Base-by-base conservation (phyloP, 441 rosid species). In the Lepidium campestre region DNA sequence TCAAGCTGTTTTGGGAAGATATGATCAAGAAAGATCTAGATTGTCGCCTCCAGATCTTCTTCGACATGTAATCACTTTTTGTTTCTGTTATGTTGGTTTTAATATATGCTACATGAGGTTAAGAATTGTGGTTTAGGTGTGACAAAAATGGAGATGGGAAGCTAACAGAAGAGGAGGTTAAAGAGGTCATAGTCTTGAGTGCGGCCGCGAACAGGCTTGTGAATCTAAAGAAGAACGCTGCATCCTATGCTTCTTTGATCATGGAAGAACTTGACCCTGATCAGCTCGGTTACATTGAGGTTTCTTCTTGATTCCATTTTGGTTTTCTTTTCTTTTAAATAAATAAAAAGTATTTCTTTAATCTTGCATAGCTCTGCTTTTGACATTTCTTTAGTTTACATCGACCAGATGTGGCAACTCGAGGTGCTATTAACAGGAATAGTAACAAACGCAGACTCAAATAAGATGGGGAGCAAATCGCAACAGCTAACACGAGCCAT, bases 231-330 rank as follows among this genome's bases (percentile, higher is more conserved):
- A 62, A 87, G 56, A 81, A 83, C 10, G 96, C 96, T 1, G 67
- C 68, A 3, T 11, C 78, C 11, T 94, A 91, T 58, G 92, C 99
- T 22, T 58, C 89, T 55, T 72, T 94, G 57, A 94, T 94, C 80
- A 94, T 94, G 99, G 99, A 94, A 77, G 95, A 94, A 77, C 91
- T 94, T 10, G 99, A 94, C 52, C 96, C 97, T 3, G 96, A 91
- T 67, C 86, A 86, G 11, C 73, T 62, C 1, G 99, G 99, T 61
- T 86, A 86, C 55, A 94, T 94, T 42, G 96, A 89, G 94, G 98
- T 92, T 29, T 25, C 7, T 2, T 2, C 23, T 41, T 13, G 32
- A 35, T 12, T 7, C 3, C 15, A 3, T 59, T 49, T n/a, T n/a
- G n/a, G n/a, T n/a, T n/a, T n/a, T n/a, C n/a, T n/a, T n/a, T n/a